Base-by-base conservation (phyloP, 345 rosid species). In the Eucalyptus sp. region DNA sequence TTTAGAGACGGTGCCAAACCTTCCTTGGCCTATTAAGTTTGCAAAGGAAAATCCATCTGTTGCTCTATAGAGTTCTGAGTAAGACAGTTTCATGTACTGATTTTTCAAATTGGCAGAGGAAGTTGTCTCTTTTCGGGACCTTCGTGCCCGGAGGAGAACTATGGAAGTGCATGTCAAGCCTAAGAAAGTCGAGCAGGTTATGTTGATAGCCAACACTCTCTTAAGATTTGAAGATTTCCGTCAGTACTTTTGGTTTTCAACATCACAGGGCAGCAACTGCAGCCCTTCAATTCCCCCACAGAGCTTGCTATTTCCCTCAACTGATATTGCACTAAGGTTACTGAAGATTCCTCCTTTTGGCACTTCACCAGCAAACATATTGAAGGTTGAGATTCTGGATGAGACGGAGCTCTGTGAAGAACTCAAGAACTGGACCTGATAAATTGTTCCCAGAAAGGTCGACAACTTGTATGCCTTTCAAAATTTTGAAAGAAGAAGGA, bases 1-100 rank as follows among this genome's bases (percentile, higher is more conserved):
- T 85, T 66, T 90, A 84, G 76, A 90, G 24, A 91, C 88, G 11
- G 85, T 33, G 37, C 90, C 88, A 43, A 71, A 89, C 51, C 91
- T 80, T 13, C 91, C 93, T 16, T 41, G 44, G 33, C 93, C 93
- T 22, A 90, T 87, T 51, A 87, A 50, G 52, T 91, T 90, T 11
- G 85, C n/a, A 8, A 5, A 7, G 51, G 91, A 90, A 68, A 91
- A 90, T 33, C 91, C 91, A 49, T 86, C 43, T 2, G 93, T 91
- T 6, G 91, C 89, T 86, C 16, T 81, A 8, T 60, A 41, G 52
- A 91, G 88, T 18, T 79, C 64, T 7, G 25, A 68, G 51, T 88
- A 90, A 3, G 93, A 89, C 12, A 88, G 48, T 76, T 87, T 86
- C 8, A 46, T 49, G 41, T 86, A 33, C 7, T 10, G 56, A 68